Percentiles rank a stretch among this genome's conserved stretches.
Conservation (phyloP, 805 yeast genomes). For the Cyberlindnera maclurae region DNA sequence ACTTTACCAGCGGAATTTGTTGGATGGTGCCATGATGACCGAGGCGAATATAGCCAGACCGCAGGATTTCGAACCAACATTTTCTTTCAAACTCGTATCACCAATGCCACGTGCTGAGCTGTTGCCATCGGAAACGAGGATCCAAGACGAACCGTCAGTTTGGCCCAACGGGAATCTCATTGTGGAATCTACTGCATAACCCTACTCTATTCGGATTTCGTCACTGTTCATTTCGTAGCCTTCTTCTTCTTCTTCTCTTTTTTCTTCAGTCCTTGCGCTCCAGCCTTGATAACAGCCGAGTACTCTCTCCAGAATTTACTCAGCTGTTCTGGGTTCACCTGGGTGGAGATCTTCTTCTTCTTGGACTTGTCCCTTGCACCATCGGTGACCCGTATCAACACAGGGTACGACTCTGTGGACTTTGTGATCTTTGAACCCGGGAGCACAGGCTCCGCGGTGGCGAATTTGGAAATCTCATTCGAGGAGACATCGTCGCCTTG, state of each 20-base stretch:
- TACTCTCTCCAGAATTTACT: conserved; percentile 76
- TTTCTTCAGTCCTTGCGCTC: conserved; percentile 71
- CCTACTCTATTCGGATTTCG: conserved; percentile 2
- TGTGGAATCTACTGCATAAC: conserved; percentile 31
- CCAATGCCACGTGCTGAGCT: conserved; percentile 52
- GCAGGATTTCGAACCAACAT: conserved; percentile 37
- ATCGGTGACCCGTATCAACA: conserved; percentile 62
- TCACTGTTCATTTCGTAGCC: conserved; percentile 25
- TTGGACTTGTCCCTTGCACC: conserved; percentile 43
- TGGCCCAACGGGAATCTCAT: conserved; percentile 62
- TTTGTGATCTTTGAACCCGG: conserved; percentile 24
- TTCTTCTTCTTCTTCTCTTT: conserved; percentile 69
- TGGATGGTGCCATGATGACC: conserved; percentile 9
- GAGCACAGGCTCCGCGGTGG: conserved; percentile 14
- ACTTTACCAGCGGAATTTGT: conserved; percentile 29
- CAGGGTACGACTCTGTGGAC: conserved; percentile 38
- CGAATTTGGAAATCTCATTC: conserved; percentile 21
- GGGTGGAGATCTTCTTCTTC: conserved; percentile 63
- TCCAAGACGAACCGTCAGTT: conserved; percentile 39
- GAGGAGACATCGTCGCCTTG: conserved; percentile 16
- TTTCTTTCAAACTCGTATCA: conserved; percentile 42
- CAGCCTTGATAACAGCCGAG: conserved; percentile 58
- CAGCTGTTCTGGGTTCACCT: conserved; percentile 53
- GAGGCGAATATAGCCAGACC: conserved; percentile 26
- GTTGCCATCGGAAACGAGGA: conserved; percentile 21